Evolutionary conservation across 2,329 filamentous ascomycete genomes (phyloP).

Genomic region (Cercospora nicotianae): DNA sequence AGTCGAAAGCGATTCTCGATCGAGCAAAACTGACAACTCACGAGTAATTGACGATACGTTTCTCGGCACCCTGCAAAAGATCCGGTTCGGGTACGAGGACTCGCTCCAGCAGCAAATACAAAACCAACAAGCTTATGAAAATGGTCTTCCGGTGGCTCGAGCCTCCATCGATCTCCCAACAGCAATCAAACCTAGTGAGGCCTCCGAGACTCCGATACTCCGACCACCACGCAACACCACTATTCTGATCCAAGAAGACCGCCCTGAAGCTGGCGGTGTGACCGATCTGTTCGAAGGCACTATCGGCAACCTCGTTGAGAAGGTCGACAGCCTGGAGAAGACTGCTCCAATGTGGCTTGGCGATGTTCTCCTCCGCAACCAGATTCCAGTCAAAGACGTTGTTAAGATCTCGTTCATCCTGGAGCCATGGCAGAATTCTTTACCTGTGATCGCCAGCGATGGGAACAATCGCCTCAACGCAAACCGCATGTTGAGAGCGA

Average conservation of each 20-base stretch:
- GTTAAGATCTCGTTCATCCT: slow-evolving; percentile 95
- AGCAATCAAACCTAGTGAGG: slow-evolving; percentile 66
- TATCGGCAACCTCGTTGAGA: slow-evolving; percentile 71
- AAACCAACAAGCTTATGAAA: slow-evolving; percentile 35
- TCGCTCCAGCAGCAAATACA: slow-evolving; percentile 54
- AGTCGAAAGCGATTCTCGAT: slow-evolving; percentile 58
- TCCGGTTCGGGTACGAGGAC: slow-evolving; percentile 72
- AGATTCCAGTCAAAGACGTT: slow-evolving; percentile 81
- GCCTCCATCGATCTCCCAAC: slow-evolving; percentile 55
- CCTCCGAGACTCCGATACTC: slow-evolving; percentile 73
- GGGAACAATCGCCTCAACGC: slow-evolving; percentile 89
- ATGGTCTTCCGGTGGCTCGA: slow-evolving; percentile 35
- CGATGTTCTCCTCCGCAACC: slow-evolving; percentile 79
- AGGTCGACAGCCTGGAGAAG: slow-evolving; percentile 81
- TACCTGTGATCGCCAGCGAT: slow-evolving; percentile 76
- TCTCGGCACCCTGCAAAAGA: slow-evolving; percentile 68
- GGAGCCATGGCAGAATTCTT: slow-evolving; percentile 69
- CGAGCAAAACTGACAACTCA: slow-evolving; percentile 60
- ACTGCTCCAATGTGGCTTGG: slow-evolving; percentile 89
- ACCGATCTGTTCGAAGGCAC: slow-evolving; percentile 91
- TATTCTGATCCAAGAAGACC: slow-evolving; percentile 66
- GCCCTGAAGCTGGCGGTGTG: slow-evolving; percentile 61
- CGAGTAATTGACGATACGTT: slow-evolving; percentile 76
- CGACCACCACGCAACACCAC: slow-evolving; percentile 66
- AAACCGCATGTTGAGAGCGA: slow-evolving; percentile 92